Conservation (phyloP, 306 rosid species). For the Acacia melanoxylon region DNA sequence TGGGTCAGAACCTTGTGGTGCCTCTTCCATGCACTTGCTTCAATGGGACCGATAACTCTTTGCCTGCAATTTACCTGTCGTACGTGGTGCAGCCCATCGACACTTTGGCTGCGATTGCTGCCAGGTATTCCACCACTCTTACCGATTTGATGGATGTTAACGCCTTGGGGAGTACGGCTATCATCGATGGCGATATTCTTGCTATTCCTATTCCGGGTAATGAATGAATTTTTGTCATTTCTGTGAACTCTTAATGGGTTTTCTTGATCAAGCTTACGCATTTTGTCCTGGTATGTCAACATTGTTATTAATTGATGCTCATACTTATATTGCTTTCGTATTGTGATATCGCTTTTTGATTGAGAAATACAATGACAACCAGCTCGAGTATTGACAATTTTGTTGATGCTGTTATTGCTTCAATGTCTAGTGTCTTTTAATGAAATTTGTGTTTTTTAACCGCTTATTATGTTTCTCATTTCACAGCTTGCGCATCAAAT, state of each 20-base stretch:
- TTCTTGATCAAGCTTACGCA: background rate
- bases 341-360: background rate
- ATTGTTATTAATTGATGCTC: background rate
- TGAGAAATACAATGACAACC: background rate
- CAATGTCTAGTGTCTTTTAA: background rate
- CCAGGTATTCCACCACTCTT: slow-evolving; percentile 74
- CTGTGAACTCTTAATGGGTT: background rate
- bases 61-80: slow-evolving; percentile 90
- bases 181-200: slow-evolving; percentile 74
- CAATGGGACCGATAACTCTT: slow-evolving; percentile 84
- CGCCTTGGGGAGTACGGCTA: slow-evolving; percentile 83
- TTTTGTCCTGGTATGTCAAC: background rate
- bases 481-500: slow-evolving; percentile 82
- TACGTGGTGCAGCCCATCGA: slow-evolving; percentile 78
- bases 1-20: slow-evolving; percentile 79
- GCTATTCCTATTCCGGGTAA: slow-evolving; percentile 85
- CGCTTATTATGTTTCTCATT: slow-evolving; percentile 12
- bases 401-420: background rate
- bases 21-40: slow-evolving; percentile 97
- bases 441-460: slow-evolving; percentile 7
- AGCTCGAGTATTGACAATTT: background rate
- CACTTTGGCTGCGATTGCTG: slow-evolving; percentile 65
- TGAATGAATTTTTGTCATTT: background rate
- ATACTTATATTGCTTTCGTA: background rate
- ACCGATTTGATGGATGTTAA: slow-evolving; percentile 98